Base-by-base conservation (phyloP, 1,284 basidiomycete species). In the Anthracocystis panici-leucophaei region DNA sequence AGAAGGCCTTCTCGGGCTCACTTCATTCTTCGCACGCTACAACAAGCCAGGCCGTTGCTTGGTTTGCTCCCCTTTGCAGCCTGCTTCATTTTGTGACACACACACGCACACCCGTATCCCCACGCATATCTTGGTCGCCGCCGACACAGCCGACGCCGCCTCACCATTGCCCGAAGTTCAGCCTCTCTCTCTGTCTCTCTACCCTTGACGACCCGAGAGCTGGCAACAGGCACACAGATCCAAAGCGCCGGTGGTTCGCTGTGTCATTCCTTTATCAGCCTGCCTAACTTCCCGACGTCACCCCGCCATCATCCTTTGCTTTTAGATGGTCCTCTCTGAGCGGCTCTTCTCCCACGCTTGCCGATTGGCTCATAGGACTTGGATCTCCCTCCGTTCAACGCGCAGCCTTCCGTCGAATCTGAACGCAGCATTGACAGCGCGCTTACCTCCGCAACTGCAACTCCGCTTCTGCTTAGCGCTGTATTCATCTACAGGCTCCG, bases 1-100 rank as follows among this genome's bases (percentile, higher is more conserved):
- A 44, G 29, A 44, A 29, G 40, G 27, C 48, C 31, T 41, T 23
- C 40, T 38, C 31, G 29, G 29, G 33, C 42, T 49, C 41, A 60
- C 33, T 45, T 63, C 65, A 63, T 63, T 59, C 61, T 69, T 69
- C 61, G 57, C 66, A 69, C 60, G 57, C 57, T 64, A 5, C 41
- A 56, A 48, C 31, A 52, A 56, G 60, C 41, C 60, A 64, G 46
- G 46, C 66, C 35, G 66, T 68, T 68, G 66, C 41, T 41, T 50
- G 57, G 48, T 31, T 56, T 48, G 48, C 16, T 45, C 49, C 16
- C 20, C 61, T 35, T 29, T 60, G 66, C 61, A 55, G 61, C 57
- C 46, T 48, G 52, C 49, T 69, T 63, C 66, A 69, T 63, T 46
- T 64, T 46, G 55, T 46, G 55, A 31, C 50, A 49, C 52, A 29